Conservation (phyloP, 2,329 filamentous ascomycete species). For the Pseudocercospora eumusae region DNA sequence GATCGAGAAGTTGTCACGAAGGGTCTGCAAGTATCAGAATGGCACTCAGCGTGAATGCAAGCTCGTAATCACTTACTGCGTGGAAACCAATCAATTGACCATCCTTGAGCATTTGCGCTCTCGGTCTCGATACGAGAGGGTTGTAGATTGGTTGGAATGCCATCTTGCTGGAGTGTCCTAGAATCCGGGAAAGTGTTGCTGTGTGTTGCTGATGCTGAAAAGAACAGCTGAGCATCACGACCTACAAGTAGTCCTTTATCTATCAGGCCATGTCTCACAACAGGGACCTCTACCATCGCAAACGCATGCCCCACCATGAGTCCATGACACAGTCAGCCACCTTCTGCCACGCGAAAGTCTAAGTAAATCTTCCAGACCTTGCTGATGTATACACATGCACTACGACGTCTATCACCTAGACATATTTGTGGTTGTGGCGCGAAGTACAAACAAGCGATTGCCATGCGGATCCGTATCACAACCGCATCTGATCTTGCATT, state of each 20-base stretch:
- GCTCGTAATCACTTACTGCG: not conserved
- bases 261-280: not conserved
- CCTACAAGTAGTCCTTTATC: not conserved
- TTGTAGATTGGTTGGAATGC: conserved; percentile 13
- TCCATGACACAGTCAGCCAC: not conserved
- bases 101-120: conserved; percentile 2
- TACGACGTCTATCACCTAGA: too few relatives aligned
- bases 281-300: not conserved
- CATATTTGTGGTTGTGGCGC: too few relatives aligned
- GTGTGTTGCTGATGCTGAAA: too few relatives aligned
- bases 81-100: not conserved
- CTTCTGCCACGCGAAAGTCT: not conserved
- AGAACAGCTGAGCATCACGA: too few relatives aligned
- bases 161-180: not conserved
- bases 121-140: conserved; percentile 8
- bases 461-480: too few relatives aligned
- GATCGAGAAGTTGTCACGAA: conserved; percentile 17
- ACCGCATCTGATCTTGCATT: too few relatives aligned
- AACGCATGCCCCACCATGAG: not conserved
- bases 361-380: not conserved
- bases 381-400: not conserved
- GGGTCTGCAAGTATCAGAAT: conserved; percentile 8
- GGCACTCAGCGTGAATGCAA: too few relatives aligned
- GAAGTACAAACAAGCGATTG: too few relatives aligned
- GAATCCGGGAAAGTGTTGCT: too few relatives aligned